Base-by-base conservation (phyloP, 2,329 filamentous ascomycete species). In the Colletotrichum siamense region DNA sequence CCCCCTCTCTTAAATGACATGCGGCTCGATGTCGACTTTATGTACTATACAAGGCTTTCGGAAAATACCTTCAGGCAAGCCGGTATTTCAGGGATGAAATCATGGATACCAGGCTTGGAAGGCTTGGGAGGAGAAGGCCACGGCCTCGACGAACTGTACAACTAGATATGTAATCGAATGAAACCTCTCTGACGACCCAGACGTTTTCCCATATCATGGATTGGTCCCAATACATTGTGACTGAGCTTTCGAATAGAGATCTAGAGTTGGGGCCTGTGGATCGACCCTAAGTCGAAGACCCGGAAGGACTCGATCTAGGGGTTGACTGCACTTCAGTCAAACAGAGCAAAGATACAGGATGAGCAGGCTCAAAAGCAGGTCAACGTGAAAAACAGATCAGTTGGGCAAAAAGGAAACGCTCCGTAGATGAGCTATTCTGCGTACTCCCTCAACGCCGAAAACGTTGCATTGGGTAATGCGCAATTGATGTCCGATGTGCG, bases 1-100 rank as follows among this genome's bases (percentile, higher is more conserved):
- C 71, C 92, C 92, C 78, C 91, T 94, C 81, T 92, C 91, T 79
- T 94, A 91, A 36, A 70, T 22, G 34, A 30, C 24, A 49, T 13
- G 71, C 65, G 24, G 36, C 61, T 66, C 36, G 36, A 59, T 18
- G 66, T 70, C 62, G 65, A 72, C 65, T 76, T 74, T 62, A 44
- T 78, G 77, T 77, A 78, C 71, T 65, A 63, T 77, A 78, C 52
- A 62, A 62, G 62, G 61, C 57, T 76, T 69, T 66, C 26, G 44
- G 62, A 34, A 36, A 62, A 26, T 18, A 28, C 26, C 24, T 30
- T 24, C 26, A 34, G 64, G 28, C 57, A 36, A 68, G 64, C 64
- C 65, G 49, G 24, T n/a, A 64, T 64, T 69, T 57, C 32, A 64
- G 55, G 64, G 57, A 30, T 64, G 39, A 66, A 28, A 57, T 71